Conservation (phyloP, 2,329 filamentous ascomycete species). For the Leptographium flavum region DNA sequence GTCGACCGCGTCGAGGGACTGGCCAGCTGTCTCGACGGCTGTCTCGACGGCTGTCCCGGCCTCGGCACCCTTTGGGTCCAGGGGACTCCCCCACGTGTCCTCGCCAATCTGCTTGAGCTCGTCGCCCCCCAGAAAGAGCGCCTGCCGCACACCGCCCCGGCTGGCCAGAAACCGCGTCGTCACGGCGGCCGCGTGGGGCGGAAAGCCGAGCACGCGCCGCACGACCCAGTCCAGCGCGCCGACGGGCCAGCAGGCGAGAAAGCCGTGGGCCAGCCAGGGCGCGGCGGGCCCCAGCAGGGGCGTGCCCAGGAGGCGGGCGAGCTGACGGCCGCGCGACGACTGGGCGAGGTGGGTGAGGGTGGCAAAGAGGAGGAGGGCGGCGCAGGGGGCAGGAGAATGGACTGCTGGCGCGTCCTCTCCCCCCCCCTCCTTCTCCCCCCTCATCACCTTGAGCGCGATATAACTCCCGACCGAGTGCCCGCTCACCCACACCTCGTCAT, state of each 20-base stretch:
- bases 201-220: constrained; percentile 26
- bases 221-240: constrained; percentile 28
- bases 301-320: constrained; percentile 27
- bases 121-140: constrained; percentile 42
- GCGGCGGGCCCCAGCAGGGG: constrained; percentile 27
- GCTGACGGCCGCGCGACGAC: constrained; percentile 43
- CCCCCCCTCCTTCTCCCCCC: constrained; percentile 31
- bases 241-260: constrained; percentile 28
- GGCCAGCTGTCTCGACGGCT: no score
- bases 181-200: constrained; percentile 30
- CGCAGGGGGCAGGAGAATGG: constrained; percentile 25
- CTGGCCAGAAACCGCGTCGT: constrained; percentile 41
- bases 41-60: not conserved
- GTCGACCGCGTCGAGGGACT: no score
- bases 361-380: constrained; percentile 56
- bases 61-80: constrained; percentile 36
- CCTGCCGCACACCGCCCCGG: constrained; percentile 43
- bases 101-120: constrained; percentile 46
- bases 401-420: not conserved
- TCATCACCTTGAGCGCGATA: constrained; percentile 53
- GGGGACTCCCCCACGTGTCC: constrained; percentile 42
- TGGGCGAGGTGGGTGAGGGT: constrained; percentile 57
- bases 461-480: constrained; percentile 66
- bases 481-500: constrained; percentile 48
- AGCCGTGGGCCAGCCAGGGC: constrained; percentile 23